Base-by-base conservation (phyloP, 2,329 filamentous ascomycete genomes). In the Talaromyces sp. region DNA sequence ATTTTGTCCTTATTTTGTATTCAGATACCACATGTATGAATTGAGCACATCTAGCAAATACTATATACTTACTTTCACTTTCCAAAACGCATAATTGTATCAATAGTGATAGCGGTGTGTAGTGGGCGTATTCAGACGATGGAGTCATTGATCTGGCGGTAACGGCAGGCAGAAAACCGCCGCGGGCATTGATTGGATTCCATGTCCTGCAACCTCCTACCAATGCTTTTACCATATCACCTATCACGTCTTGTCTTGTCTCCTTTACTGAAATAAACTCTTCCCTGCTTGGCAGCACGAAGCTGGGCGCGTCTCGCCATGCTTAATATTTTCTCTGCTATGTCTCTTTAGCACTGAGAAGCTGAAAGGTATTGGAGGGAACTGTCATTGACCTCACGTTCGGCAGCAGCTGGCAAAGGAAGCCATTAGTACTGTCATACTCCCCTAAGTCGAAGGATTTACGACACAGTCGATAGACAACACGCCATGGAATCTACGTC, bases 401-500 rank as follows among this genome's bases (percentile, higher is more conserved):
- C 50, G 43, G n/a, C 6, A 61, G 41, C 58, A 49, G 15, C 58
- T 60, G 1, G 57, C 27, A 33, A 56, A 22, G 33, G n/a, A 39
- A 22, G 33, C n/a, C n/a, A 56, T 56, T 6, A 39, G 1, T 25
- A 54, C 33, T 5, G 3, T 9, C 25, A 17, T n/a, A 50, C 25
- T 27, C 25, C 31, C 19, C 35, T 54, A 9, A 13, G 9, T 19
- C 15, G 33, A 35, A 15, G n/a, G 2, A 56, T 56, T 11, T 15
- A 56, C 33, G 31, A 56, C 5, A 35, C 33, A 33, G 31, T 22
- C 6, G n/a, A 35, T 13, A 19, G 17, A 25, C 3, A 6, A 8
- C 6, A 56, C 22, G 58, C 66, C 15, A 77, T 77, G 72, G 73
- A 73, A 62, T 73, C 72, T 50, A 67, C 71, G 25, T 70, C 70